Conservation (phyloP, 2,329 filamentous ascomycete species). For the Laburnicola sp. region DNA sequence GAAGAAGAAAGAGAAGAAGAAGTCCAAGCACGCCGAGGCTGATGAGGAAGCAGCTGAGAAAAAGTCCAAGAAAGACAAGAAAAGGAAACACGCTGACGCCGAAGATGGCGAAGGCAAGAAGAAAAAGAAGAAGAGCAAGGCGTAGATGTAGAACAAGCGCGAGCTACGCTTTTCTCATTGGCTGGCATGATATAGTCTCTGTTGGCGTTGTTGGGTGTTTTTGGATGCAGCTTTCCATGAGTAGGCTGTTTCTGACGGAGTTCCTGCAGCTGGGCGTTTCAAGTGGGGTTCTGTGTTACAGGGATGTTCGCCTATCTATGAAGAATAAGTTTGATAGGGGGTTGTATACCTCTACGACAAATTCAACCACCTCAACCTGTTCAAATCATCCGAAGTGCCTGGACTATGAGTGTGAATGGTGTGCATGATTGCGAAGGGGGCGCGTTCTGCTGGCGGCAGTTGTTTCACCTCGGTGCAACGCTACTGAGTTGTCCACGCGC, state of each 20-base stretch:
- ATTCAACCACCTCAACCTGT: no score
- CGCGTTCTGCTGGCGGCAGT: no score
- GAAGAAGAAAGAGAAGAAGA: slow-evolving; percentile 64
- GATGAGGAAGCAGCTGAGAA: slow-evolving; percentile 32
- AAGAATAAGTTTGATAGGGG: neutral
- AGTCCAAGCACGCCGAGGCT: slow-evolving; percentile 30
- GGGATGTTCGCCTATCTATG: neutral
- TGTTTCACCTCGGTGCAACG: neutral
- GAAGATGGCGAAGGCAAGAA: slow-evolving; percentile 40
- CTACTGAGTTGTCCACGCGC: neutral
- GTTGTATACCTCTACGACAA: no score
- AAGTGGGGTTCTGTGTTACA: neutral
- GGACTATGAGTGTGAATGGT: no score
- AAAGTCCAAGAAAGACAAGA: slow-evolving; percentile 46
- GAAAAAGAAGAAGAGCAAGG: slow-evolving; percentile 47
- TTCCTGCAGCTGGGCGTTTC: slow-evolving; percentile 7
- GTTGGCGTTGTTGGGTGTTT: no score
- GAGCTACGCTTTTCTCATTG: neutral
- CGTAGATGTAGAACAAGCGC: slow-evolving; percentile 19
- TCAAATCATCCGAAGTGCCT: no score
- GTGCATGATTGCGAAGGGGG: no score
- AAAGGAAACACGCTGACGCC: slow-evolving; percentile 41
- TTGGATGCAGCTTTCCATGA: no score
- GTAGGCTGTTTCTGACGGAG: neutral
- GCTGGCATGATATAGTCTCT: slow-evolving; percentile 11